Conservation (phyloP, 2,329 filamentous ascomycete genomes). For the Torrubiella hemipterigena region DNA sequence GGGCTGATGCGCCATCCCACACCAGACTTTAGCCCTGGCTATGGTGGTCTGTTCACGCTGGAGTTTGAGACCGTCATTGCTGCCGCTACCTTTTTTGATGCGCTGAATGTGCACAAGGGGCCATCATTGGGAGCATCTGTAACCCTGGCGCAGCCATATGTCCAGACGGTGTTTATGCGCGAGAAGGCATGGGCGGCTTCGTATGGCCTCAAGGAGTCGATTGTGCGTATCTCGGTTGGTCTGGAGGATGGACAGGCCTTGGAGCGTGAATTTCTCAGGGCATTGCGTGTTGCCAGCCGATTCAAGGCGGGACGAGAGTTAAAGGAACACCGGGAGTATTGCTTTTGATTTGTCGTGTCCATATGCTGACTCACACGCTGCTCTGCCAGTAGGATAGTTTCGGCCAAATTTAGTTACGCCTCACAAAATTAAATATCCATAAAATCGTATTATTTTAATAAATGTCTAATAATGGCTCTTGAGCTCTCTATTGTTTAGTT, state of each 20-base stretch:
- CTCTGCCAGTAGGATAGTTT: too few relatives aligned
- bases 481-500: too few relatives aligned
- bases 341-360: too few relatives aligned
- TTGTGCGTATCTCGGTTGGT: constrained; percentile 7
- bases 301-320: too few relatives aligned
- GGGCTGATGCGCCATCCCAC: constrained; percentile 21
- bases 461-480: too few relatives aligned
- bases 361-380: too few relatives aligned
- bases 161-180: constrained; percentile 18
- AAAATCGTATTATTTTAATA: too few relatives aligned
- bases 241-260: constrained; percentile 4
- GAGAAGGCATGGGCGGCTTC: constrained; percentile 17
- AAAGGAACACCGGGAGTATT: too few relatives aligned
- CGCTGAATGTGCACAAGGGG: constrained; percentile 27
- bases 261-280: too few relatives aligned
- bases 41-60: constrained; percentile 35
- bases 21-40: constrained; percentile 31
- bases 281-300: too few relatives aligned
- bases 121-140: constrained; percentile 34
- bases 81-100: constrained; percentile 30
- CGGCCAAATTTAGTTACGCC: too few relatives aligned
- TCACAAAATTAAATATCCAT: too few relatives aligned
- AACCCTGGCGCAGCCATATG: constrained; percentile 29
- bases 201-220: constrained; percentile 9
- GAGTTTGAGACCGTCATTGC: constrained; percentile 24